Evolutionary conservation across 1,284 basidiomycete species (phyloP).

Genomic region (Phellopilus nigrolimitatus): DNA sequence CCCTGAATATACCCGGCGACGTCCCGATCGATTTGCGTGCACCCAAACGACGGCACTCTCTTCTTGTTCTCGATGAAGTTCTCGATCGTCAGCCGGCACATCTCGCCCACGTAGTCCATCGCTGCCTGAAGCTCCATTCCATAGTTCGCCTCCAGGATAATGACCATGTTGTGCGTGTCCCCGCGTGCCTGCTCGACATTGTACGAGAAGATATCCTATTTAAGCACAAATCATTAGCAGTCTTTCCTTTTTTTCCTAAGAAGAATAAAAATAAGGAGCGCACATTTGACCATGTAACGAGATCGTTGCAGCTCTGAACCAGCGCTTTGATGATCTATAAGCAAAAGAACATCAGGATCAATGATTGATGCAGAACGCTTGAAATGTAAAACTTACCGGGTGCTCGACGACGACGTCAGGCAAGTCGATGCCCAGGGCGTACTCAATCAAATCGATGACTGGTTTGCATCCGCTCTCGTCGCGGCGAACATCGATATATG

Average conservation of each 20-base stretch:
- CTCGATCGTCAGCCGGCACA: constrained; percentile 36
- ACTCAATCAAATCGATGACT: constrained; percentile 38
- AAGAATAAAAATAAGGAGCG: constrained; percentile 21
- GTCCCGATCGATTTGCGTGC: constrained; percentile 31
- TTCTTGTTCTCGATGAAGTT: constrained; percentile 32
- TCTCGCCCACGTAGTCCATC: constrained; percentile 37
- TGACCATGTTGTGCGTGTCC: constrained; percentile 41
- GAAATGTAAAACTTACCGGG: constrained; percentile 23
- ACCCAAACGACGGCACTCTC: constrained; percentile 34
- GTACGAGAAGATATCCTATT: constrained; percentile 41
- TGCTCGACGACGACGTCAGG: constrained; percentile 36
- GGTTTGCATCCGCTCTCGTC: constrained; percentile 35
- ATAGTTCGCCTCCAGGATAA: constrained; percentile 28
- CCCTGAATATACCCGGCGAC: constrained; percentile 34
- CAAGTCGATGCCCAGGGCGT: constrained; percentile 35
- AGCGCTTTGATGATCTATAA: constrained; percentile 29
- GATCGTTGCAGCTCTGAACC: constrained; percentile 36
- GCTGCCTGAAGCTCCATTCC: constrained; percentile 36
- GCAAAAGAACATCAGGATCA: constrained; percentile 17
- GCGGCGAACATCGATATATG: constrained; percentile 34
- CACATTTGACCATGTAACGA: constrained; percentile 40
- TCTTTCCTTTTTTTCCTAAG: neutral
- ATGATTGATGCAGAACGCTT: constrained; percentile 14
- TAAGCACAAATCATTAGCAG: constrained; percentile 2
- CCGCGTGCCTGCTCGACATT: constrained; percentile 40